Evolutionary conservation across 106 monocot species (phyloP), one percentile per base, ranked within the genome.

Genomic region (Hemerocallis citrina): DNA sequence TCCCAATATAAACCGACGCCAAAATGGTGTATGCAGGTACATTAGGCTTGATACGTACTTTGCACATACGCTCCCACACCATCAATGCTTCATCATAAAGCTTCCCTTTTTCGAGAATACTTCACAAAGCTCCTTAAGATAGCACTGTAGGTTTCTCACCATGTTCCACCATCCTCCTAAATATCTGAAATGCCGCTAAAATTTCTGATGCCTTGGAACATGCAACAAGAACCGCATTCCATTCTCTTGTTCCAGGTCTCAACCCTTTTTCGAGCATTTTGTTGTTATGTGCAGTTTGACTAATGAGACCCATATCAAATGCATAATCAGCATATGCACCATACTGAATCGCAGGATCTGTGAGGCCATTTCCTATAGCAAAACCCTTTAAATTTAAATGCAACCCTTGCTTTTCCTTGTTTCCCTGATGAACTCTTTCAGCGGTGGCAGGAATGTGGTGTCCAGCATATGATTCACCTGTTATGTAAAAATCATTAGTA

Each of bases 21-120:
- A 96, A 56, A 30, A 91, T 91, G 1, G 95, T 96, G 70, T 90
- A 96, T 37, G 84, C 87, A 68, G 90, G 42, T 19, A 77, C 44
- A 59, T 96, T 96, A 14, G 95, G 95, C 52, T 68, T 72, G 11
- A 87, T 49, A 36, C 84, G 86, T 6, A 91, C 74, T 67, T 90
- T 96, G 45, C 57, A 66, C 95, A 96, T 96, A 61, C 91, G 90
- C 14, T 84, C 90, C 95, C 95, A 96, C 4, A 87, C 95, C 22
- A 44, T 61, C 4, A 87, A 49, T 7, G 95, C 90, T 63, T 96
- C 90, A 30, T 96, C 90, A 49, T 96, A 96, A 9, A 96, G 76
- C 71, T 81, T 78, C 2, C 81, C 95, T 65, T 96, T 96, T 74
- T 90, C 87, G 44, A 96, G 74, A 37, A 90, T 83, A 57, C 87